Evolutionary conservation across 1,284 basidiomycete species (phyloP), one percentile per base, ranked within the genome.

Genomic region (Pseudozyma sp.): DNA sequence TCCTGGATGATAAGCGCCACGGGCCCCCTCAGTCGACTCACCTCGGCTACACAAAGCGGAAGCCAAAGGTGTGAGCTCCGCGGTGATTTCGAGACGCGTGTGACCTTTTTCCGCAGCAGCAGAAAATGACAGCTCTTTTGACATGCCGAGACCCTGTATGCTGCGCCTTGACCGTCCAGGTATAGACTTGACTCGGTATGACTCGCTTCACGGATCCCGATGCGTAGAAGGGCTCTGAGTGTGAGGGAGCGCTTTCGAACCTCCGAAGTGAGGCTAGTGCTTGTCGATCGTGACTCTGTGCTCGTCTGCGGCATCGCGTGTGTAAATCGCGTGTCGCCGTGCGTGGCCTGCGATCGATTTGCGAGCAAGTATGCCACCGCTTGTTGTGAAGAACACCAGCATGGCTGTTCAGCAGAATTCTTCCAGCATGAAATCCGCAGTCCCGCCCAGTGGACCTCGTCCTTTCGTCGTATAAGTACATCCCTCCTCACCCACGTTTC

Each of bases 41-140:
- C n/a, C 49, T 51, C 29, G 49, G 39, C 49, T 51, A 51, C 14
- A 17, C 24, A 40, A 7, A 24, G 24, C 24, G 24, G 24, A 24
- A 24, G 24, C 24, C 24, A 24, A 24, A 24, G 24, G 24, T 24
- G 24, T 24, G 24, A 54, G 24, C 51, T 54, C 51, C 51, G 51
- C 51, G 51, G 51, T n/a, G 33, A 44, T 44, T 24, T 54, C 51
- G 40, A 10, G 7, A 29, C 34, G 19, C 48, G 47, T 34, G 47
- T 54, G 13, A 16, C 7, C n/a, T 42, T 42, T 42, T 13, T 9
- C n/a, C n/a, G 16, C 7, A 42, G 43, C n/a, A 44, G 43, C 43
- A 44, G 7, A 44, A 19, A 44, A 40, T 56, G 54, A 48, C 46
- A 57, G 53, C 42, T 44, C 43, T 7, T n/a, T 37, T 54, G 43